Evolutionary conservation across 2,329 filamentous ascomycete species (phyloP).

Genomic region (Tolypocladium album): DNA sequence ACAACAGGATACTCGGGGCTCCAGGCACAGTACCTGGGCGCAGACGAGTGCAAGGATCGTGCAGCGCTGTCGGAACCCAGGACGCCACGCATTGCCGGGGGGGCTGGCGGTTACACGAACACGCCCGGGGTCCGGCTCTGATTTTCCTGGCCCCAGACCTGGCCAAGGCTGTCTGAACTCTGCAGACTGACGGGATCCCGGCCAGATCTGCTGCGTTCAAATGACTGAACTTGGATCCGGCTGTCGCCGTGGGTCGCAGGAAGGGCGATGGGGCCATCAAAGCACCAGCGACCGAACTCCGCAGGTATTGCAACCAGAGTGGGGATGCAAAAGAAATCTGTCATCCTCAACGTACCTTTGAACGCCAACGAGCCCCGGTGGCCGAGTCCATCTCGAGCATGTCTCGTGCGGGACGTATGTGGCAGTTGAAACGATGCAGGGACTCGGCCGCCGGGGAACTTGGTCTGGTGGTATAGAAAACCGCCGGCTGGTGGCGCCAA

Average conservation of each 20-base stretch:
- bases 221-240: neutral
- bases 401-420: neutral
- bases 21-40: slow-evolving; percentile 9
- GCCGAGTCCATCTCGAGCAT: neutral
- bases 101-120: slow-evolving; percentile 10
- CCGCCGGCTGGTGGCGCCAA: neutral
- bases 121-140: slow-evolving; percentile 5
- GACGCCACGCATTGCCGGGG: slow-evolving; percentile 12
- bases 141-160: slow-evolving; percentile 3
- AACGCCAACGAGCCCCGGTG: neutral
- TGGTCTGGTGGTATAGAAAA: neutral
- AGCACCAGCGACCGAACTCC: neutral
- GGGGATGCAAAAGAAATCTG: neutral
- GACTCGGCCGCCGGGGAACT: neutral
- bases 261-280: neutral
- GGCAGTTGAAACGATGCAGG: neutral
- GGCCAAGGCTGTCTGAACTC: slow-evolving; percentile 1
- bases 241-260: neutral
- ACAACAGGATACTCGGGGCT: slow-evolving; percentile 10
- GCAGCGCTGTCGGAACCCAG: slow-evolving; percentile 11
- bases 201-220: neutral
- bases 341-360: neutral
- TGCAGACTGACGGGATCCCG: neutral
- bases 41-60: slow-evolving; percentile 8
- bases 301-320: neutral